Conservation (phyloP, 139 green algal species). For the Coccomyxa sp. region DNA sequence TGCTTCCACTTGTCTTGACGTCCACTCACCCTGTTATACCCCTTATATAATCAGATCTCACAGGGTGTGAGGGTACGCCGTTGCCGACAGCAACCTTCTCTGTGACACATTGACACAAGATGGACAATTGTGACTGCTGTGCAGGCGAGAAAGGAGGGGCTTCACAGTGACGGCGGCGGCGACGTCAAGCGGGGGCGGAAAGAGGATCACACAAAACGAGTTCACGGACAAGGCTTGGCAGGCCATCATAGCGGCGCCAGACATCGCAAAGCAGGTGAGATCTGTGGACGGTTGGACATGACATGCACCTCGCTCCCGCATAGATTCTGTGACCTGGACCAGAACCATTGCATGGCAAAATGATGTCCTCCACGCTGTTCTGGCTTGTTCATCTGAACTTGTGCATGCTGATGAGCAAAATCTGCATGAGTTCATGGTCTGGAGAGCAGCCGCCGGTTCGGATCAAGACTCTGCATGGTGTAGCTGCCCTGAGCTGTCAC, state of each 20-base stretch:
- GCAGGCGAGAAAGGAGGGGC: not conserved
- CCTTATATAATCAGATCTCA: not conserved
- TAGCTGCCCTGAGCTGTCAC: not conserved
- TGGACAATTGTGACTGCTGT: not conserved
- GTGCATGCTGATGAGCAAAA: not conserved
- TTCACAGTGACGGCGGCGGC: not conserved
- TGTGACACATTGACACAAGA: not conserved
- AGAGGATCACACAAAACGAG: constrained; percentile 82
- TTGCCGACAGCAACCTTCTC: no score
- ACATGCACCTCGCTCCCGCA: no score
- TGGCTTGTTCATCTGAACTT: no score
- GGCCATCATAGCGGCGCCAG: constrained; percentile 24
- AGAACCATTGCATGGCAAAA: no score
- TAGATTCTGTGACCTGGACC: no score
- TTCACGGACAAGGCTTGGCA: constrained; percentile 95
- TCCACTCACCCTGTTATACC: not conserved
- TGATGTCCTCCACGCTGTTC: no score
- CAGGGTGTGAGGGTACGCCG: not conserved
- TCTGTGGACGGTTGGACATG: no score
- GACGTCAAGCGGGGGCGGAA: constrained; percentile 28
- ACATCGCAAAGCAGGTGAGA: constrained; percentile 5
- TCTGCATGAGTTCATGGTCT: not conserved
- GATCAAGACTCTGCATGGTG: not conserved
- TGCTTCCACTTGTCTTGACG: no score
- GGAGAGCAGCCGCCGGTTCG: not conserved